phyloP scores from a whole-genome alignment of 2,329 filamentous ascomycete genomes.

The Tolypocladium pustulatum region DNA sequence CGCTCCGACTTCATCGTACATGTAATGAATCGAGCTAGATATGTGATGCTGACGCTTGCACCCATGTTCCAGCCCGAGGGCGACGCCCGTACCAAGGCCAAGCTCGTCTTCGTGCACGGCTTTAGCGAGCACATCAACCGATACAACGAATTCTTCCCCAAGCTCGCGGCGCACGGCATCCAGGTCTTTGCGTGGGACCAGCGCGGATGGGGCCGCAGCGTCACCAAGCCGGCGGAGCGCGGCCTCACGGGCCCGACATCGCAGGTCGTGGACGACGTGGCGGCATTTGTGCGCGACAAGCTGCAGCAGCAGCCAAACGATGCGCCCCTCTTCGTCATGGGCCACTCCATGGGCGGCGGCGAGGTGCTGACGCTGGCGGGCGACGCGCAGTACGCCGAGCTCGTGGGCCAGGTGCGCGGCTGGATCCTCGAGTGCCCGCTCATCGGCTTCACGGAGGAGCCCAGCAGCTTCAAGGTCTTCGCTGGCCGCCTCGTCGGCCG shows the following conservation, averaged over 20 bases:
- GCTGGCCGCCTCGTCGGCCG: slow-evolving; percentile 57
- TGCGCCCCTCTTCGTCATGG: slow-evolving; percentile 69
- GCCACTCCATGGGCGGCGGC: slow-evolving; percentile 85
- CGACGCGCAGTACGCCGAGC: slow-evolving; percentile 36
- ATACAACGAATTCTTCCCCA: slow-evolving; percentile 65
- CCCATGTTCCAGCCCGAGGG: slow-evolving; percentile 36
- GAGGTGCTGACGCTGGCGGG: slow-evolving; percentile 55
- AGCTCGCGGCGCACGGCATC: slow-evolving; percentile 60
- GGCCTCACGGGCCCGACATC: slow-evolving; percentile 67
- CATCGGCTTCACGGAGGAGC: slow-evolving; percentile 60
- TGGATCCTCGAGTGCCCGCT: slow-evolving; percentile 73
- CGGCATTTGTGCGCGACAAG: slow-evolving; percentile 57
- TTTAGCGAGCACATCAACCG: slow-evolving; percentile 78
- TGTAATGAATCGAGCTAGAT: neutral
- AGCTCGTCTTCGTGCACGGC: slow-evolving; percentile 76
- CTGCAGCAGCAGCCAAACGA: slow-evolving; percentile 39
- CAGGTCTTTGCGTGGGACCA: slow-evolving; percentile 74
- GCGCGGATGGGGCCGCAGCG: slow-evolving; percentile 76
- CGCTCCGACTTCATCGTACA: neutral
- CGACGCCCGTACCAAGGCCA: slow-evolving; percentile 44
- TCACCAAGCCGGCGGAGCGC: slow-evolving; percentile 46
- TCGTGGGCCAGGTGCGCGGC: slow-evolving; percentile 55
- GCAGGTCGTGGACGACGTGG: slow-evolving; percentile 67
- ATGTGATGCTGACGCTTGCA: neutral
- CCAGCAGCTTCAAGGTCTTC: slow-evolving; percentile 50